A percentile compares a stretch with the other conserved stretches of the same genome.
These are phyloP conservation scores for Ceratocystis papillata DNA, from an alignment of 2,329 filamentous ascomycete species.

Conservation along the genomic window DNA sequence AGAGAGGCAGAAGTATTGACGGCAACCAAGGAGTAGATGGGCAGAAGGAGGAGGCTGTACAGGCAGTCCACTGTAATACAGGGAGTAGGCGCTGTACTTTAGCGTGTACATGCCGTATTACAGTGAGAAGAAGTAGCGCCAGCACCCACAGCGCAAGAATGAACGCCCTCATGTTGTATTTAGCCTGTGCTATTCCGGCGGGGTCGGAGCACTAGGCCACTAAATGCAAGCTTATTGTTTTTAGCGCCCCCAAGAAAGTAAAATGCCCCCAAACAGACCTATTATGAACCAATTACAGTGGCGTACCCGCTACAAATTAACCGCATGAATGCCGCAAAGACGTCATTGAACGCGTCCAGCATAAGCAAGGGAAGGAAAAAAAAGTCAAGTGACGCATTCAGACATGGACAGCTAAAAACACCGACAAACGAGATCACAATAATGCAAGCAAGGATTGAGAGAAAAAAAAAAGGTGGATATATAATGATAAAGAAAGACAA, in stretches of 20 bases:
- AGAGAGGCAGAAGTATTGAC: not conserved
- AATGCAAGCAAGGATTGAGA: not conserved
- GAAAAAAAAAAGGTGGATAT: not conserved
- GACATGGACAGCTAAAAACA: not conserved
- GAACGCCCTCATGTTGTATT: too few species aligned
- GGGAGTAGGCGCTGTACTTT: not conserved
- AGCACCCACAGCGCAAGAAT: not conserved
- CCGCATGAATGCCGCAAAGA: not conserved
- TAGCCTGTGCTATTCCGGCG: too few species aligned
- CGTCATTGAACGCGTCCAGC: not conserved
- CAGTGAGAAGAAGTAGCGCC: not conserved
- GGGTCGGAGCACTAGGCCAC: not conserved
- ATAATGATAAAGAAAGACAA: not conserved
- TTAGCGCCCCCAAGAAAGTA: too few species aligned
- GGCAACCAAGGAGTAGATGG: not conserved
- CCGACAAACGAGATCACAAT: not conserved
- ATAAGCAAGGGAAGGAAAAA: not conserved
- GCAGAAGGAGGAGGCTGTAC: not conserved
- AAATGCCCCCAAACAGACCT: too few species aligned
- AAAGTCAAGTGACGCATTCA: constrained; percentile 5
- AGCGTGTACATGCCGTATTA: not conserved
- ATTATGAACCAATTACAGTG: not conserved
- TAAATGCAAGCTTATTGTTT: too few species aligned
- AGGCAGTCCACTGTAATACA: not conserved
- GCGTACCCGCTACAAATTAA: not conserved